Conservation (phyloP, 2,329 filamentous ascomycete species). For the Hyphodiscus sp. region DNA sequence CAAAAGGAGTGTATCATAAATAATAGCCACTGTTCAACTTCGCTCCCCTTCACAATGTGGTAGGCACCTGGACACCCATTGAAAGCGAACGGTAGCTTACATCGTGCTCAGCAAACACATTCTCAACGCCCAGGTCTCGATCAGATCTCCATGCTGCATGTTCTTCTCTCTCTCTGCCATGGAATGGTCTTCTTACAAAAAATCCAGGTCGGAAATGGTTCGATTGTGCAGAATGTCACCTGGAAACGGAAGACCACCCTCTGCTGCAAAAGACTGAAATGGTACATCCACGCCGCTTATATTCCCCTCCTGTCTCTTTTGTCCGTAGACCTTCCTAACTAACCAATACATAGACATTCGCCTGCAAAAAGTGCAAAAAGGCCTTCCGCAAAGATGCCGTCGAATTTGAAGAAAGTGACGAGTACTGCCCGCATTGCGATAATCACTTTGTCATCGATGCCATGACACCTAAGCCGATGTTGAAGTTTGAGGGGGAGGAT, state of each 20-base stretch:
- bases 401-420: conserved; percentile 94
- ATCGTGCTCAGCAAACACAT: conserved; percentile 73
- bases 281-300: conserved; percentile 35
- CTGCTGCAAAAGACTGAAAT: conserved; percentile 78
- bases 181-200: not conserved
- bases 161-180: not conserved
- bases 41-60: conserved; percentile 23
- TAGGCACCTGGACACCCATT: conserved; percentile 8
- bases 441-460: conserved; percentile 97
- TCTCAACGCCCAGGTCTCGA: conserved; percentile 94
- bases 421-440: conserved; percentile 98
- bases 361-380: conserved; percentile 99
- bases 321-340: not conserved
- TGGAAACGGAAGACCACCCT: conserved; percentile 69
- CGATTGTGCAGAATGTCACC: conserved; percentile 93
- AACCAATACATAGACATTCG: conserved; percentile 52
- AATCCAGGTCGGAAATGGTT: conserved; percentile 86
- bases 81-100: conserved; percentile 7
- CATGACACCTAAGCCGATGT: conserved; percentile 69
- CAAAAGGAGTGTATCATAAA: not conserved
- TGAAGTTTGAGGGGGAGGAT: conserved; percentile 90
- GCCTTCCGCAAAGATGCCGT: conserved; percentile 90
- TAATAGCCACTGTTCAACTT: not conserved
- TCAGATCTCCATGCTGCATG: conserved; percentile 91
- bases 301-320: not conserved